Base-by-base conservation (phyloP, 495 filamentous ascomycete genomes). In the Venustampulla echinocandica region DNA sequence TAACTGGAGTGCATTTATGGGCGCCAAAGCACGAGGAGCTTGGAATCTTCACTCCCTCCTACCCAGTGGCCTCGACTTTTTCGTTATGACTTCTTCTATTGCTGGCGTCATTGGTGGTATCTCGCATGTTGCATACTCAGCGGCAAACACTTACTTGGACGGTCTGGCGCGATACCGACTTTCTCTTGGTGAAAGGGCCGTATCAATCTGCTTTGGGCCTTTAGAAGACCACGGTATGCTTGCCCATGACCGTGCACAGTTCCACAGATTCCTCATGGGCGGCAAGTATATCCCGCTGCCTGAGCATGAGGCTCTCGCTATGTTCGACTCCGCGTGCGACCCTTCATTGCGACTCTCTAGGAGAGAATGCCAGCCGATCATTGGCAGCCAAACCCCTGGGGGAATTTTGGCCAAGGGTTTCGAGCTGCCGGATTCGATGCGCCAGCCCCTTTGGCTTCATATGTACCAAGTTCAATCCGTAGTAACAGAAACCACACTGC, bases 1-100 rank as follows among this genome's bases (percentile, higher is more conserved):
- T 7, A n/a, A 30, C n/a, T 7, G 7, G 27, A n/a, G 7, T 7
- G 27, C 7, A 30, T 7, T n/a, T n/a, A 30, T n/a, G 7, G n/a
- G n/a, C 7, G 7, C 72, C 21, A 79, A 79, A 56, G 69, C 78
- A 0, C 58, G 72, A 27, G 75, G 71, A 14, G 60, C 64, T 13
- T 66, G 68, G 66, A 71, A 80, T 55, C 60, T 82, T 40, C 77
- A 82, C 55, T 57, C 69, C 24, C 53, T 58, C 3, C 63, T 81
- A 18, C 56, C n/a, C 53, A 56, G 24, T 34, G 59, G 3, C 63
- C 69, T 83, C 1, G 80, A 83, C 57, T 84, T 84, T 65, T 83
- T 84, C 60, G 62, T 82, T 15, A 67, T 70, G 27, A 71, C 81
- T 33, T 81, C 78, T 2, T 84, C 81, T 7, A 63, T 77, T 10